Evolutionary conservation across 495 filamentous ascomycete species (phyloP).

Genomic region (Aspergillus sclerotiicarbonarius): DNA sequence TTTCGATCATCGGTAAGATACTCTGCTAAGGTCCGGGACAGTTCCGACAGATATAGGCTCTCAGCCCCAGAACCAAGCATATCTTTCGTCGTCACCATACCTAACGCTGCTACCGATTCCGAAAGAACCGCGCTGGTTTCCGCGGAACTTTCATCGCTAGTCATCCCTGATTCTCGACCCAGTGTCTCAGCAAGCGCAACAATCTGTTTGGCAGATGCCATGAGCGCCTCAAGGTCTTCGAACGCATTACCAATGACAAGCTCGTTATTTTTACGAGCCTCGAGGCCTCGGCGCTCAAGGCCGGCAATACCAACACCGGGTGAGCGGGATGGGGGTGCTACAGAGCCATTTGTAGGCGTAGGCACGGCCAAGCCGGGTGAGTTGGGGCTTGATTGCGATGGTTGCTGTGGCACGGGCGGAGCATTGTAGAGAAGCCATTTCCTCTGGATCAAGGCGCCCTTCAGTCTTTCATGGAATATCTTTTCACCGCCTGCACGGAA

Average conservation of each 20-base stretch:
- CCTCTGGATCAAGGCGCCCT: conserved; percentile 80
- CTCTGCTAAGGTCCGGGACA: conserved; percentile 87
- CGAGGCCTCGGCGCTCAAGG: conserved; percentile 77
- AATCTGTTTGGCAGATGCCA: conserved; percentile 95
- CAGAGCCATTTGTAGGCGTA: conserved; percentile 20
- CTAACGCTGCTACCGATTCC: conserved; percentile 79
- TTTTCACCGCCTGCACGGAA: conserved; percentile 89
- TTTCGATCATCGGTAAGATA: conserved; percentile 87
- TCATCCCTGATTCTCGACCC: conserved; percentile 62
- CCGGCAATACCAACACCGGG: conserved; percentile 88
- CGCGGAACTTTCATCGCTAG: conserved; percentile 51
- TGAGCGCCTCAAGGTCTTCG: conserved; percentile 93
- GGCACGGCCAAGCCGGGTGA: conserved; percentile 19
- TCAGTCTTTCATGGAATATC: conserved; percentile 85
- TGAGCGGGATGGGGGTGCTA: conserved; percentile 40
- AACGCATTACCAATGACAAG: conserved; percentile 90
- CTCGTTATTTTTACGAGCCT: conserved; percentile 87
- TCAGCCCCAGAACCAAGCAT: conserved; percentile 66
- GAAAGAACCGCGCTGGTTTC: conserved; percentile 74
- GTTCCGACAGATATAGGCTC: conserved; percentile 66
- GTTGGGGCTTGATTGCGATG: conserved; percentile 43
- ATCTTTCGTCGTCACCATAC: conserved; percentile 90
- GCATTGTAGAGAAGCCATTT: conserved; percentile 96
- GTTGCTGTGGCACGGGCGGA: conserved; percentile 75
- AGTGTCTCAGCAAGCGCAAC: conserved; percentile 90